Evolutionary conservation across 2,329 filamentous ascomycete genomes (phyloP), one percentile per base, ranked within the genome.

Genomic region (Atkinsonella texensis): DNA sequence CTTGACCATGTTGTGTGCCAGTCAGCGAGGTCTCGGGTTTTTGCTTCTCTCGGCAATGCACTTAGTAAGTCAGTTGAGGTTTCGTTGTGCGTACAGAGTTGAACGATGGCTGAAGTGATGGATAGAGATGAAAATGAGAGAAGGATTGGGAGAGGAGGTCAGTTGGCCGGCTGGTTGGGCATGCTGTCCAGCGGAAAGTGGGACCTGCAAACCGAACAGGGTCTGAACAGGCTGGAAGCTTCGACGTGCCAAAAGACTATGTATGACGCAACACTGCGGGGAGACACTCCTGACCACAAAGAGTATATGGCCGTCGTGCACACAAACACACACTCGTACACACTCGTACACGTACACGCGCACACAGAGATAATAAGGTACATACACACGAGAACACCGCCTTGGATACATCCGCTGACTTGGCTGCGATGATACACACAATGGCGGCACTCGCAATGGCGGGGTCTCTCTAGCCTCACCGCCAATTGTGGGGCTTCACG

Each of bases 1-100:
- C 62, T 88, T 86, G 60, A 94, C 89, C 91, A 97, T 96, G 59
- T 60, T 80, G 69, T 60, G 55, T 48, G 48, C 17, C 46, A 33
- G 47, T 47, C 12, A 11, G 42, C 15, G 32, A 46, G 7, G 13
- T 35, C 18, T 35, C 18, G 17, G 6, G 4, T 31, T 6, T 33
- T 11, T 44, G 17, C 3, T 12, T 4, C n/a, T 35, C 15, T 46
- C 32, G 44, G n/a, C 12, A 40, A 8, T 11, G 13, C 17, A 41
- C 38, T 4, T 28, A 41, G 46, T 33, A 31, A 28, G 28, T 28
- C 17, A 47, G 38, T 18, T 10, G 46, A 15, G 7, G 3, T 38
- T 9, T 38, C 12, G 15, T 3, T 10, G 28, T 23, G 17, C 8
- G 23, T 18, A 47, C 3, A 15, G n/a, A 20, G 23, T 17, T 8